These are phyloP conservation scores for Xylaria longipes DNA, from an alignment of 495 filamentous ascomycete genomes.

Conservation along the genomic window DNA sequence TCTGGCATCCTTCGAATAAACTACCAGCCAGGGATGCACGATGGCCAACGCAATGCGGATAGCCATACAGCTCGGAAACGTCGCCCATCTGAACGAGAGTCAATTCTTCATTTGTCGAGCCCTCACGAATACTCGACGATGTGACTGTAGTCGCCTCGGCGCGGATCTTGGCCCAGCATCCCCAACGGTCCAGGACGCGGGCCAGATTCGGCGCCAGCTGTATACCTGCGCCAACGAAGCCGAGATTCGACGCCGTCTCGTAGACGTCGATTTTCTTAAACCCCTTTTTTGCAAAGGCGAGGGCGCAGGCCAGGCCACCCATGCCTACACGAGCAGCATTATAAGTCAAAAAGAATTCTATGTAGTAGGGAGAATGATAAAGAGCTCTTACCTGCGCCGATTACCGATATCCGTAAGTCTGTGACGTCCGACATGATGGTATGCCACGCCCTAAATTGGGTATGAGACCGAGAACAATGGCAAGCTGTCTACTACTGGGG, in stretches of 20 bases:
- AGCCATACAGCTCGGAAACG: constrained; percentile 70
- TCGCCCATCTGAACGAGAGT: constrained; percentile 72
- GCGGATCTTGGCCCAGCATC: constrained; percentile 71
- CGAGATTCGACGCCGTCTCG: constrained; percentile 74
- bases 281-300: constrained; percentile 75
- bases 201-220: constrained; percentile 83
- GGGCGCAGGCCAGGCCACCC: constrained; percentile 75
- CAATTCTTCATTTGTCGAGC: constrained; percentile 70
- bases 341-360: not conserved
- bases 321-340: constrained; percentile 61
- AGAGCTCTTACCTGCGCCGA: constrained; percentile 48
- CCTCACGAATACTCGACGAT: constrained; percentile 61
- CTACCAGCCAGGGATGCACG: constrained; percentile 72
- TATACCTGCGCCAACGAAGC: constrained; percentile 84
- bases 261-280: constrained; percentile 76
- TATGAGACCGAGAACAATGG: not conserved
- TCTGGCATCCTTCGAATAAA: constrained; percentile 70
- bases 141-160: constrained; percentile 61
- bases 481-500: not conserved
- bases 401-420: constrained; percentile 50
- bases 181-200: constrained; percentile 72
- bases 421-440: constrained; percentile 48
- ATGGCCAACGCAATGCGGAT: constrained; percentile 81
- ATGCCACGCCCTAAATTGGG: constrained; percentile 7
- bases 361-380: constrained; percentile 3